Evolutionary conservation across 805 yeast genomes (phyloP), one percentile per base, ranked within the genome.

Genomic region (Wickerhamiella alocasiicola): DNA sequence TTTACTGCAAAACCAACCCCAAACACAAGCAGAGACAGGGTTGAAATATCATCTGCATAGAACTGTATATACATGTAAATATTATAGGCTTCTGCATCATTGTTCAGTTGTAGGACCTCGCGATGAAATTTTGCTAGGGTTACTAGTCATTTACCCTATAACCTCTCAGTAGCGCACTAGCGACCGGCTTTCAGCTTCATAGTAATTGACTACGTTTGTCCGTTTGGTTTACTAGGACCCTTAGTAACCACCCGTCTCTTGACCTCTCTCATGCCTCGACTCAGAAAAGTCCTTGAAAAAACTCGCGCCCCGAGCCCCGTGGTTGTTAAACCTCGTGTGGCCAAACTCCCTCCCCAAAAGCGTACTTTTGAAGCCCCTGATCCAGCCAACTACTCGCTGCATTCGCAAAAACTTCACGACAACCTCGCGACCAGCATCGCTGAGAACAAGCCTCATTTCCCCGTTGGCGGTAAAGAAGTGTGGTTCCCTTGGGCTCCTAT

Each of bases 21-120:
- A 84, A 83, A 59, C 97, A 87, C 63, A 87, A 87, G 63, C 96
- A 87, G 63, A 82, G 94, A 61, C 95, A 83, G 49, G 64, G 65
- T 27, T 62, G 18, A 32, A 20, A 45, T 41, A n/a, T n/a, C n/a
- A n/a, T n/a, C n/a, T n/a, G 16, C 15, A 30, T 30, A 16, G 6
- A 31, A 6, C 13, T 31, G 35, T 31, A 31, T 12, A 31, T 31
- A 31, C 5, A 9, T 31, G 35, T 12, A n/a, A 37, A 21, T 33
- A 33, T 26, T 44, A 13, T 32, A 43, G 18, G 12, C 13, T 5
- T 7, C 28, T 34, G 45, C n/a, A n/a, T n/a, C n/a, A n/a, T n/a
- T n/a, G n/a, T n/a, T n/a, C 35, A 31, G 28, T 24, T 24, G n/a
- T n/a, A n/a, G n/a, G n/a, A n/a, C n/a, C n/a, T n/a, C n/a, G n/a